Evolutionary conservation across 148 eudicot genomes (phyloP), one percentile per base, ranked within the genome.

Genomic region (Simmondsia chinensis): DNA sequence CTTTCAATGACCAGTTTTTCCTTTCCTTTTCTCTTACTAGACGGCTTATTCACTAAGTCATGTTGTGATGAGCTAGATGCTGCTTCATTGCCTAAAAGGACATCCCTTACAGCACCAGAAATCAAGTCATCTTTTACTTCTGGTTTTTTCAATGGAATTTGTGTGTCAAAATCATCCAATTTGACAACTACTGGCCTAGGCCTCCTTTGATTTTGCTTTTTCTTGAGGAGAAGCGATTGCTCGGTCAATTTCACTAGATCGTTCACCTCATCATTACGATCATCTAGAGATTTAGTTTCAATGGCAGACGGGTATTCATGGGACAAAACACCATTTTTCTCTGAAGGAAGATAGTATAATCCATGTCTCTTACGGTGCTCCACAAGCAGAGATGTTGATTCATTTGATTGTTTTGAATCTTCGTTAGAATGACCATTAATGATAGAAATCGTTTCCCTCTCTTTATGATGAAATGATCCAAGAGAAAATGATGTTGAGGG

Each of bases 161-260:
- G 57, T 37, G 39, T 52, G 33, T 70, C 82, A 59, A 70, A 63
- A 29, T 80, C 96, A 40, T 83, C 95, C 60, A 89, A 61, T 54
- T 59, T 89, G 16, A 89, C 83, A 10, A 89, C 97, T 52, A 76
- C 78, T 22, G 97, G 93, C 64, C 95, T 68, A 22, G 95, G 64
- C 59, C 72, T 89, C 16, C 52, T 58, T 49, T 60, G 75, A 47
- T 45, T 66, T 14, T 60, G 56, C 74, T 74, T 89, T 62, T 76
- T 89, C 87, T 79, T 80, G 20, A 56, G 40, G 9, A 39, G 39
- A 43, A 89, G 61, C 6, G 97, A 81, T 64, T 71, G 59, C 43
- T 81, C 93, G 14, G 95, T 79, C 59, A 89, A 72, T 68, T 76
- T 89, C 36, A 65, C 84, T 23, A 89, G 95, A 70, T 78, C 75